A percentile compares a stretch with the other conserved stretches of the same genome.
Conservation (phyloP, 257 asterid species). For the Solanum ahanhuiri region DNA sequence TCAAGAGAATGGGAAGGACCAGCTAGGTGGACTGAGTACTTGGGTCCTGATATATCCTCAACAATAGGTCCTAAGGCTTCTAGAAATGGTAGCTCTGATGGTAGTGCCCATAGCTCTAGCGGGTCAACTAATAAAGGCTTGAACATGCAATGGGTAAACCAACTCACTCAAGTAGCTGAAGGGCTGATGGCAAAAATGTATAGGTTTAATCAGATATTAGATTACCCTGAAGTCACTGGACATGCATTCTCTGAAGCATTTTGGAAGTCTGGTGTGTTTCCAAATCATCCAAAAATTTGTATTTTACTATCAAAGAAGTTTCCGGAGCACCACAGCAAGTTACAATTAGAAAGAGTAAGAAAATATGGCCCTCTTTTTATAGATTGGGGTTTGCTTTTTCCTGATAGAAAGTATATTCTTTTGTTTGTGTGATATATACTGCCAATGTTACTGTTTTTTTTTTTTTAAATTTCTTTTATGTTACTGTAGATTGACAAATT, state of each 20-base stretch:
- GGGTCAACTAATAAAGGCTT: conserved; percentile 65
- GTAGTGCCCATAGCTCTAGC: conserved; percentile 34
- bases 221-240: conserved; percentile 73
- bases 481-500: conserved; percentile 95
- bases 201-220: conserved; percentile 86
- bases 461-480: too few relatives aligned
- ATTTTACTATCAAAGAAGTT: conserved; percentile 80
- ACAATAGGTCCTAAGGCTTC: conserved; percentile 19
- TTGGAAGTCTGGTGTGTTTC: conserved; percentile 96
- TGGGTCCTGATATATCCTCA: conserved; percentile 62
- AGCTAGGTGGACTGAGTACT: conserved; percentile 87
- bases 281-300: conserved; percentile 86
- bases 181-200: conserved; percentile 98
- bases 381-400: not conserved
- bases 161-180: conserved; percentile 93
- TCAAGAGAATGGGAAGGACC: conserved; percentile 88
- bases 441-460: not conserved
- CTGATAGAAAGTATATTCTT: not conserved
- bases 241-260: conserved; percentile 83
- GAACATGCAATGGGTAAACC: conserved; percentile 96
- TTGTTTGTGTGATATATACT: conserved; percentile 7
- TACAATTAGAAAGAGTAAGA: conserved; percentile 93
- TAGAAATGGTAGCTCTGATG: conserved; percentile 50
- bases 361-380: not conserved
- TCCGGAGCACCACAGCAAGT: conserved; percentile 94